These are phyloP conservation scores for Amphicarpaea edgeworthii DNA, from an alignment of 306 rosid genomes.

Conservation along the genomic window DNA sequence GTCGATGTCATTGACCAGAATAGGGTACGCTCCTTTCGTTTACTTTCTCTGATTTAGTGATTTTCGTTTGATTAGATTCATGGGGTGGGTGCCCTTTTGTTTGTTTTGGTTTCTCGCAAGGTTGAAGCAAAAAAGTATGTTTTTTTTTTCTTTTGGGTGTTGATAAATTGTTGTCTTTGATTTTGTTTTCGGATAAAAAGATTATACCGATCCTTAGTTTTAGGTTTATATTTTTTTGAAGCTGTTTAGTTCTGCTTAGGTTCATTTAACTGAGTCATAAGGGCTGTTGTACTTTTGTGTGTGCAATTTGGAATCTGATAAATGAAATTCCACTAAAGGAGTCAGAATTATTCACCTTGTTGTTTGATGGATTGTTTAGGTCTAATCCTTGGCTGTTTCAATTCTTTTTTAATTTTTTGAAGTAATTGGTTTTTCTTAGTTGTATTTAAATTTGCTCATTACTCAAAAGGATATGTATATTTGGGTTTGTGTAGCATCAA, in stretches of 20 bases:
- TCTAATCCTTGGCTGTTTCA: background rate
- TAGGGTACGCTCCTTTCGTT: conserved; percentile 47
- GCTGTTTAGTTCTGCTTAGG: background rate
- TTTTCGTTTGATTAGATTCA: background rate
- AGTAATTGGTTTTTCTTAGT: background rate
- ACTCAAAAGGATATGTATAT: background rate
- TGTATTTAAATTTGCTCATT: background rate
- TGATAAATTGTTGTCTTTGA: background rate
- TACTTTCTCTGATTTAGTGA: background rate
- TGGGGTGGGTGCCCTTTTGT: background rate
- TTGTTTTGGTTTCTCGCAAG: background rate
- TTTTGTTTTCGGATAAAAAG: too few species aligned
- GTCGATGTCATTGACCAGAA: conserved; percentile 83
- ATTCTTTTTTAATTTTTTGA: background rate
- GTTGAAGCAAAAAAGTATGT: background rate
- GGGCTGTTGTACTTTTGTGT: background rate
- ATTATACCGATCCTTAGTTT: background rate
- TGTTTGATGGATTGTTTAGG: background rate
- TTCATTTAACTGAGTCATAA: background rate
- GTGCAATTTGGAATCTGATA: background rate
- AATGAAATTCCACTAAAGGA: background rate
- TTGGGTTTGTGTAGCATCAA: background rate
- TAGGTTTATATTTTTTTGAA: background rate
- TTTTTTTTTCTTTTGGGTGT: background rate
- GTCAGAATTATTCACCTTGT: background rate